Conservation (phyloP, 2,329 filamentous ascomycete genomes). For the Ophiostoma pallidulum region DNA sequence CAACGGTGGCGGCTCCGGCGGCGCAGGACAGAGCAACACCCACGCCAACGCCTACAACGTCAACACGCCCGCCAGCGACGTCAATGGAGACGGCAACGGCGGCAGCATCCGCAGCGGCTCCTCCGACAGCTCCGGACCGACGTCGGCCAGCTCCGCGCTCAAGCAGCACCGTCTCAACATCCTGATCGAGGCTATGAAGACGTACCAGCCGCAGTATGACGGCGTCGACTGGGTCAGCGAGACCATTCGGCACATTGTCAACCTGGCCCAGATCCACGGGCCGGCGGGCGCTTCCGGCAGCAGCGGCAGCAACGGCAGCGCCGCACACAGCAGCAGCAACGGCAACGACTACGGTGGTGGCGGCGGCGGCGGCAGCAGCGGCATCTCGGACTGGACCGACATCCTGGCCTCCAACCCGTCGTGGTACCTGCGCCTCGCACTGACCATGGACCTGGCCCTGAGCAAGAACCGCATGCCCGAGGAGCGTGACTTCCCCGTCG, state of each 20-base stretch:
- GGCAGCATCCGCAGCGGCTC: no score
- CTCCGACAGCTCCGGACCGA: no score
- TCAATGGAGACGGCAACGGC: neutral
- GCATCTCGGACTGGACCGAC: constrained; percentile 15
- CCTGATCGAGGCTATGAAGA: constrained; percentile 17
- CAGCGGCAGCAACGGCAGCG: neutral
- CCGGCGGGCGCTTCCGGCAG: constrained; percentile 1
- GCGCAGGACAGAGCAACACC: no score
- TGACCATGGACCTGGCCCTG: constrained; percentile 17
- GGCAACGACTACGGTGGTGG: neutral
- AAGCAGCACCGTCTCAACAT: constrained; percentile 31
- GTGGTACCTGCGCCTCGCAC: constrained; percentile 16
- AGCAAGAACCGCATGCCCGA: constrained; percentile 18
- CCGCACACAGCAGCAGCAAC: neutral
- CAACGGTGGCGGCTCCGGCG: no score
- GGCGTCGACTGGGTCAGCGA: constrained; percentile 17
- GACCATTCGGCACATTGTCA: constrained; percentile 16
- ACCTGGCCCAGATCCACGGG: constrained; percentile 15
- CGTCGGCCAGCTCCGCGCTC: constrained; percentile 23
- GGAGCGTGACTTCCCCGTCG: constrained; percentile 16
- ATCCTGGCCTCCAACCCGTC: constrained; percentile 15
- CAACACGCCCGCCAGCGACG: neutral
- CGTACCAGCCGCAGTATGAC: constrained; percentile 18
- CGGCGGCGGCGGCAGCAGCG: neutral
- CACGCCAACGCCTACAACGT: neutral